Conservation (phyloP, 2,329 filamentous ascomycete genomes). For the Apiospora phragmitis region DNA sequence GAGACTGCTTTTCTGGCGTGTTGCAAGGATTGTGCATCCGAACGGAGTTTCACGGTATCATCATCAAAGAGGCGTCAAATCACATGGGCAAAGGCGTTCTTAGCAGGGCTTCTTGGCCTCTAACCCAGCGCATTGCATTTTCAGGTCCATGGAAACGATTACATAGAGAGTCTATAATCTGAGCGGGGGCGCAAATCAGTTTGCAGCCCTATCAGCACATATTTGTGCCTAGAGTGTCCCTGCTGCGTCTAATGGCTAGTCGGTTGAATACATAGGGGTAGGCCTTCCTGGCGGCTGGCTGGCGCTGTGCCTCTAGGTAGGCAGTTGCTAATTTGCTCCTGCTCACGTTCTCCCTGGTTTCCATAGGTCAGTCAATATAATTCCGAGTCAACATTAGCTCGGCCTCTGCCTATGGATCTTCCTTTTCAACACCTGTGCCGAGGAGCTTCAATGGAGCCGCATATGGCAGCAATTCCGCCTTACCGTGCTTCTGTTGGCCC, state of each 20-base stretch:
- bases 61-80: slow-evolving; percentile 5
- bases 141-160: not conserved
- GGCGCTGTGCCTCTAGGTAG: not conserved
- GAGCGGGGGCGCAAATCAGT: not conserved
- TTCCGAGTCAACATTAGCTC: not conserved
- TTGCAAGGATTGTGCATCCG: slow-evolving; percentile 4
- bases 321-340: not conserved
- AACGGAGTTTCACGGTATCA: slow-evolving; percentile 8
- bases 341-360: not conserved
- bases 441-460: not conserved
- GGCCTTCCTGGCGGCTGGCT: not conserved
- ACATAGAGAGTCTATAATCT: slow-evolving; percentile 5
- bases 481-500: too few species aligned
- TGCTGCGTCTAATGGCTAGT: not conserved
- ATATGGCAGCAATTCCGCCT: too few species aligned
- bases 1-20: slow-evolving; percentile 3
- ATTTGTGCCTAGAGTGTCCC: not conserved
- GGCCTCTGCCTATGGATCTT: not conserved
- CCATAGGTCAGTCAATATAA: not conserved
- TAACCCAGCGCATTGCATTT: slow-evolving; percentile 4
- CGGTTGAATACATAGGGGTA: not conserved
- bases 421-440: not conserved
- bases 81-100: not conserved
- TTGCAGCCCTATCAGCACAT: not conserved
- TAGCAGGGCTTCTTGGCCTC: not conserved